Evolutionary conservation across 2,329 filamentous ascomycete genomes (phyloP), one percentile per base, ranked within the genome.

Genomic region (Botrytis fragariae): DNA sequence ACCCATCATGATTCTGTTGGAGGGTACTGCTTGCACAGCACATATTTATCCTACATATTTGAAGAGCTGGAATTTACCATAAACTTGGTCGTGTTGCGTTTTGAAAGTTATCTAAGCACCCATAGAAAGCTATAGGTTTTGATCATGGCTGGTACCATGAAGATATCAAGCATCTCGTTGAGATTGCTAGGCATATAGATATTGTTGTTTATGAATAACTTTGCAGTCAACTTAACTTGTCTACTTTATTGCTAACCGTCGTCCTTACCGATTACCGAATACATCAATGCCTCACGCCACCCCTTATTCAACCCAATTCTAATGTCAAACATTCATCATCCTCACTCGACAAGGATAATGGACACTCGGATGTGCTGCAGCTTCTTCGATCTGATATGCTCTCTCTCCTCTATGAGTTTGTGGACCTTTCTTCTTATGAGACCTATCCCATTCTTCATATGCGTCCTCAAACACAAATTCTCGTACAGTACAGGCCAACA

Each of bases 401-500:
- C 60, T 57, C 48, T 72, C 44, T 37, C 69, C 60, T 8, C 48
- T 48, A n/a, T 54, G 20, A 18, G 39, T 63, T 25, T 48, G 25
- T n/a, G 16, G 14, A 16, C 57, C 59, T 39, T n/a, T 18, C 29
- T 42, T 45, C n/a, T 51, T 51, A 32, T 62, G 39, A n/a, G 25
- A 37, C 29, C 2, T 45, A 39, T 71, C 69, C 39, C 29, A 71
- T 42, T 61, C 59, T 25, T 71, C 60, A 57, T 71, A 64, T 22
- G 61, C 60, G 44, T 65, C 29, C 16, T 68, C 20, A 18, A 71
- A 22, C 6, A 44, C 44, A 57, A 74, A 71, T 10, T 67, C 72
- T 54, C 69, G 22, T 25, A 74, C 51, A 16, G 42, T 61, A 76
- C 77, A 87, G 4, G 85, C 83, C 67, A 88, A 77, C 10, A 86